A percentile compares a stretch with the other conserved stretches of the same genome.
Evolutionary conservation across 208 protist species (phyloP).

Genomic region (Wallacemonas collosoma): DNA sequence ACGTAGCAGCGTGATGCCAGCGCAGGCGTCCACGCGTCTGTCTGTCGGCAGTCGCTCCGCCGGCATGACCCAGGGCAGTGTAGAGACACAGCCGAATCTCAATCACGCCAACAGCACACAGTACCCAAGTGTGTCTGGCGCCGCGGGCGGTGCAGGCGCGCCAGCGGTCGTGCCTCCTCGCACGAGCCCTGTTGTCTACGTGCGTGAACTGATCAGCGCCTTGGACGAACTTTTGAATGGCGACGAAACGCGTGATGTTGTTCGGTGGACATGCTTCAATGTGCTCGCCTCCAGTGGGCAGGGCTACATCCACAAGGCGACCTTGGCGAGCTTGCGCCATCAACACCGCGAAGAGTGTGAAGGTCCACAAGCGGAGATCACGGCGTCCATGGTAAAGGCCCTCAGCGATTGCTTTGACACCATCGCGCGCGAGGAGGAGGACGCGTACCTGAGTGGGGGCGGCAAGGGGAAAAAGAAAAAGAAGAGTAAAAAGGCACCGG

Average conservation of each 20-base stretch:
- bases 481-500: conserved; percentile 29
- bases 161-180: conserved; percentile 9
- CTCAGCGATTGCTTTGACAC: conserved; percentile 60
- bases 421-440: conserved; percentile 67
- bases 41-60: conserved; percentile 2
- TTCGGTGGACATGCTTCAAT: conserved; percentile 73
- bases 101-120: not conserved
- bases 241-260: conserved; percentile 37
- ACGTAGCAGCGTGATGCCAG: conserved; percentile 5
- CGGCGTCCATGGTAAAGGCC: conserved; percentile 66
- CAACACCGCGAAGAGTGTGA: conserved; percentile 39
- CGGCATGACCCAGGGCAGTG: not conserved
- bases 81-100: not conserved
- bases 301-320: conserved; percentile 78
- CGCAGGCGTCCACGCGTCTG: not conserved
- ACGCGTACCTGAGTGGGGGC: conserved; percentile 49
- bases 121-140: not conserved
- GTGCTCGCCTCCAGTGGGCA: conserved; percentile 50
- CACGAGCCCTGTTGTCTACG: conserved; percentile 26
- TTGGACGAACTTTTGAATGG: conserved; percentile 71
- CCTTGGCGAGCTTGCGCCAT: conserved; percentile 38
- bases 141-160: not conserved
- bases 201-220: conserved; percentile 59
- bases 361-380: conserved; percentile 25
- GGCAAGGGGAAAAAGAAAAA: conserved; percentile 46